These are phyloP conservation scores for Leucocoprinus gongylophorus DNA, from an alignment of 1,284 basidiomycete species.

Conservation along the genomic window DNA sequence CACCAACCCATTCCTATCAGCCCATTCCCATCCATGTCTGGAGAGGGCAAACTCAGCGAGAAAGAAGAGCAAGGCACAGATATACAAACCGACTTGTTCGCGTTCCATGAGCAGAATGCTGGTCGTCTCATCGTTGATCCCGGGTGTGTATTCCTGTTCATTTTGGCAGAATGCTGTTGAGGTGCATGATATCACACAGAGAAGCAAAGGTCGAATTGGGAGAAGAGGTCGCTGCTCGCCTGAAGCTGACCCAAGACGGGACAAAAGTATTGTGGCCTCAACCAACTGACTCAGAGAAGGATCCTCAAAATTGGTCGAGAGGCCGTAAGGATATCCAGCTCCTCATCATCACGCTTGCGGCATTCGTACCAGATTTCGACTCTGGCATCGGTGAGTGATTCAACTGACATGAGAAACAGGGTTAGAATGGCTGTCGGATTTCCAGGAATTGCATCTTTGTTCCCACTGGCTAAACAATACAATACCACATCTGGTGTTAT, in stretches of 20 bases:
- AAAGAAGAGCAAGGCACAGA: constrained; percentile 12
- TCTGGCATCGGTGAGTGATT: constrained; percentile 51
- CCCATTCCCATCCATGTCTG: neutral
- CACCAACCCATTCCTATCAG: too few relatives aligned
- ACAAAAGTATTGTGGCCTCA: constrained; percentile 58
- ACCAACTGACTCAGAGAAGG: constrained; percentile 53
- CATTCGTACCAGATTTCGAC: constrained; percentile 64
- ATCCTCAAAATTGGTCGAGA: constrained; percentile 57
- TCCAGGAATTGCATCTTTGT: constrained; percentile 52
- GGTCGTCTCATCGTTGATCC: constrained; percentile 55
- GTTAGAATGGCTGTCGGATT: neutral
- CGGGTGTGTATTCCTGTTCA: constrained; percentile 8
- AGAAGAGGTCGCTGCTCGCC: constrained; percentile 25
- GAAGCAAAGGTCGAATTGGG: constrained; percentile 32
- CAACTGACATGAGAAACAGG: neutral
- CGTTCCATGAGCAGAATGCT: constrained; percentile 50
- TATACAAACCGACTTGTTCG: constrained; percentile 37
- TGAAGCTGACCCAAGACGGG: constrained; percentile 26
- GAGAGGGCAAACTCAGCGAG: constrained; percentile 8
- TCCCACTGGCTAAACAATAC: constrained; percentile 51
- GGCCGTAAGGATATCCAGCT: constrained; percentile 47
- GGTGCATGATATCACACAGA: constrained; percentile 19
- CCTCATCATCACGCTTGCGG: constrained; percentile 55
- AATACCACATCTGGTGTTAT: constrained; percentile 52
- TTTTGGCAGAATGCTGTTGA: neutral